Percentiles rank a stretch among this genome's conserved stretches.
Conservation (phyloP, 2,329 filamentous ascomycete genomes). For the Monosporascus sp. region DNA sequence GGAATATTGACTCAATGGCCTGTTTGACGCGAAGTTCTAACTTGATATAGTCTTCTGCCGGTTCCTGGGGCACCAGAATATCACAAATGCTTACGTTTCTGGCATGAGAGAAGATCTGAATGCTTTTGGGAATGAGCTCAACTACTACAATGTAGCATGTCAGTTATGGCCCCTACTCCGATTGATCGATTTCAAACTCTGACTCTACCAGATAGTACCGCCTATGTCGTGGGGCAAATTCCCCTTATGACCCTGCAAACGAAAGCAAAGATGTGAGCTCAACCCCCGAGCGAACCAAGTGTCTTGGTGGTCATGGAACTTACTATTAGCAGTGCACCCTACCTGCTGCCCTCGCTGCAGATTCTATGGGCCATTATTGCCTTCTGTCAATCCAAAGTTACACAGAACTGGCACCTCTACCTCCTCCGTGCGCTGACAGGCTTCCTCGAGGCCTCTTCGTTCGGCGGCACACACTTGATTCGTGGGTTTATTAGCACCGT, state of each 20-base stretch:
- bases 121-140: constrained; percentile 21
- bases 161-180: neutral
- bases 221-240: constrained; percentile 20
- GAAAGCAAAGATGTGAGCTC: constrained; percentile 20
- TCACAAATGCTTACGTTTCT: constrained; percentile 19
- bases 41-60: too few species aligned
- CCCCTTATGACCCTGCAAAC: constrained; percentile 25
- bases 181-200: neutral
- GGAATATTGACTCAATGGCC: constrained; percentile 2
- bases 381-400: constrained; percentile 11
- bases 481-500: constrained; percentile 26
- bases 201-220: constrained; percentile 32
- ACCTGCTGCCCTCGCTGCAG: too few species aligned
- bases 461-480: constrained; percentile 24
- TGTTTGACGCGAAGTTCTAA: too few species aligned
- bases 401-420: neutral
- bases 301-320: too few species aligned
- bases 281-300: constrained; percentile 5
- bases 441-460: constrained; percentile 19
- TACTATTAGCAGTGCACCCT: too few species aligned
- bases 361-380: too few species aligned
- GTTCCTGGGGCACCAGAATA: too few species aligned
- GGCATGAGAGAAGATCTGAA: constrained; percentile 20
- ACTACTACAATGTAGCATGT: constrained; percentile 1
- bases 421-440: neutral